Evolutionary conservation across 257 asterid genomes (phyloP).

Genomic region (Ehretia macrophylla): DNA sequence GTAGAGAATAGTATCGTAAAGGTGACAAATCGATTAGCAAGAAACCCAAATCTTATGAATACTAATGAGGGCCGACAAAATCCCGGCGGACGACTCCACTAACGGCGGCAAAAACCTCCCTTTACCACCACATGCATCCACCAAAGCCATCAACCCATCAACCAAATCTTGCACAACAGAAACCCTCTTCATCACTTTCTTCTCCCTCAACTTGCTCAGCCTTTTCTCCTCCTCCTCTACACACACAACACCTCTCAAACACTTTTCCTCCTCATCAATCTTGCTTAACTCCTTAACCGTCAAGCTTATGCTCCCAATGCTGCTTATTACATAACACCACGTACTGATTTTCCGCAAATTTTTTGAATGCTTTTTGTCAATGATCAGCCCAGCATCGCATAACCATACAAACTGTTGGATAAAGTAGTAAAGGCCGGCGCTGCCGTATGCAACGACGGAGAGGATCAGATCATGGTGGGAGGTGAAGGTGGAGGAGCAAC

Average conservation of each 20-base stretch:
- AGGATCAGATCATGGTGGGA: conserved; percentile 28
- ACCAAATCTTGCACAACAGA: conserved; percentile 82
- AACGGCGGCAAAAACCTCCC: conserved; percentile 57
- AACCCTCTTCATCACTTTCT: conserved; percentile 69
- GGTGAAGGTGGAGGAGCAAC: conserved; percentile 14
- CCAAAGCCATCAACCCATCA: conserved; percentile 78
- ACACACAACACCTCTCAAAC: conserved; percentile 45
- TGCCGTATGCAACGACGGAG: conserved; percentile 52
- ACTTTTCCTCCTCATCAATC: conserved; percentile 46
- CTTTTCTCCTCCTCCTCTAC: conserved; percentile 40
- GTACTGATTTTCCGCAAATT: conserved; percentile 62
- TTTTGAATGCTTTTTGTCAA: conserved; percentile 38
- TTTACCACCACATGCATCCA: conserved; percentile 68
- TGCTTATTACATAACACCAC: conserved; percentile 74
- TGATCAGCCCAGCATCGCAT: conserved; percentile 58
- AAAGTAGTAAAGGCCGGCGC: conserved; percentile 82
- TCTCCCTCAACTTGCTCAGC: conserved; percentile 61
- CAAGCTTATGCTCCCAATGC: conserved; percentile 73
- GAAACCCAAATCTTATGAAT: conserved; percentile 83
- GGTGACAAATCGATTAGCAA: conserved; percentile 44
- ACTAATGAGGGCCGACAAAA: conserved; percentile 66
- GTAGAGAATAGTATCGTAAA: too few relatives aligned
- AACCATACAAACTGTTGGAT: conserved; percentile 86
- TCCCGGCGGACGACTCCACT: conserved; percentile 58
- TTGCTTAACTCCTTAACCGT: conserved; percentile 51